Evolutionary conservation across 192 early-diverging fungal genomes (phyloP).

Genomic region (Mortierella hygrophila): DNA sequence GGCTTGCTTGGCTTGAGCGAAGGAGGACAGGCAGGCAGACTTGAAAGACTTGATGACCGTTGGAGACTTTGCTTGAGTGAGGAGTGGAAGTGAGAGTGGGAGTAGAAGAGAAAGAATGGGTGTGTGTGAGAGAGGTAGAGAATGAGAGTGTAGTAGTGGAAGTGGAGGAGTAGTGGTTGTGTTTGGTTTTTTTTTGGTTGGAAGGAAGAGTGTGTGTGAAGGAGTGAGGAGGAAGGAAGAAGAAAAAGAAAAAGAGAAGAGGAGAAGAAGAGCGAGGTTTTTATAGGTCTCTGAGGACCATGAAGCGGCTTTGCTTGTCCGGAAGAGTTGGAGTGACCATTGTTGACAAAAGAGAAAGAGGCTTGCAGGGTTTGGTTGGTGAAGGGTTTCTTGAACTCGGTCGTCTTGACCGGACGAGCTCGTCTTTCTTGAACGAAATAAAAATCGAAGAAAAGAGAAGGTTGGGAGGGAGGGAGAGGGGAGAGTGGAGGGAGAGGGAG

Average conservation of each 20-base stretch:
- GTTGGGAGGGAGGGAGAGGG: background rate
- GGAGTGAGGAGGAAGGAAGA: slow-evolving; percentile 8
- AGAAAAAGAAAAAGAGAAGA: slow-evolving; percentile 3
- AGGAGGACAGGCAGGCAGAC: background rate
- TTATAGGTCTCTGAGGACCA: background rate
- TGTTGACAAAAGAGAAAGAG: slow-evolving; percentile 17
- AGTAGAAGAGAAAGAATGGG: background rate
- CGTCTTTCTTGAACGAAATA: slow-evolving; percentile 1
- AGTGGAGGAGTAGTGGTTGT: background rate
- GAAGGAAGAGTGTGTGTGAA: background rate
- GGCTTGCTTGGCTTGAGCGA: slow-evolving; percentile 10
- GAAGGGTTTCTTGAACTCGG: slow-evolving; percentile 17
- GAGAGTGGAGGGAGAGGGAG: no score
- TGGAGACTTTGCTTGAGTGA: background rate
- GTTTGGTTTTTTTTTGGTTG: background rate
- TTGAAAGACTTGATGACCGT: background rate
- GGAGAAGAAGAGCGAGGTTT: background rate
- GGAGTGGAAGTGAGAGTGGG: slow-evolving; percentile 19
- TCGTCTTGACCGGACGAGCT: background rate
- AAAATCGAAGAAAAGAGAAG: background rate
- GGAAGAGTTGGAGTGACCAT: background rate
- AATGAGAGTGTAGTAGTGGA: slow-evolving; percentile 13
- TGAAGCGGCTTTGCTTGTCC: background rate
- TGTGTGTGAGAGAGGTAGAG: background rate
- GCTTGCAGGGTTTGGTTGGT: background rate